These are phyloP conservation scores for Pilaira anomala DNA, from an alignment of 192 early-diverging fungal genomes.

Conservation along the genomic window DNA sequence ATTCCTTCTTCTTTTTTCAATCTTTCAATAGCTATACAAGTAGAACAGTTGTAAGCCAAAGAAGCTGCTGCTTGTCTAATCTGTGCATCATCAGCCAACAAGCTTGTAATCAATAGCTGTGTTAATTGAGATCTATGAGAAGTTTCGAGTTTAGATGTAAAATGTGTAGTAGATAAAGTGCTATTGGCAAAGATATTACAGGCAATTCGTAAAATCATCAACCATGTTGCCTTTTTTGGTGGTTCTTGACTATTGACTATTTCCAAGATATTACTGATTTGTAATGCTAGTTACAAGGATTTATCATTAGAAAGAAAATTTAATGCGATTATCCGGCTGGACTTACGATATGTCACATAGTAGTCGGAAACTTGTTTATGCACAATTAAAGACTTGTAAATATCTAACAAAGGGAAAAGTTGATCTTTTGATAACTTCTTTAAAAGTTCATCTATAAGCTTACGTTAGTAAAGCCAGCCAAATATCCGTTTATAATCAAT, in stretches of 20 bases:
- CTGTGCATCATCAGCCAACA: constrained; percentile 49
- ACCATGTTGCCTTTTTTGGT: constrained; percentile 45
- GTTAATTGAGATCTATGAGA: constrained; percentile 54
- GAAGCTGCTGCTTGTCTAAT: constrained; percentile 64
- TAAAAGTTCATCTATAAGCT: neutral
- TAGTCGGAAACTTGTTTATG: constrained; percentile 38
- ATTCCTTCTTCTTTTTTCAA: constrained; percentile 25
- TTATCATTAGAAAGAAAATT: too few relatives aligned
- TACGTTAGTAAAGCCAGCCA: neutral
- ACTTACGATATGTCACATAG: constrained; percentile 47
- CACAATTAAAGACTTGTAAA: constrained; percentile 56
- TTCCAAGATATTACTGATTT: constrained; percentile 8
- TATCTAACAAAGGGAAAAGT: constrained; percentile 63
- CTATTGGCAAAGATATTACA: constrained; percentile 58
- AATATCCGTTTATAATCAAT: too few relatives aligned
- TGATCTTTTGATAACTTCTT: constrained; percentile 40
- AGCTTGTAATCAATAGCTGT: constrained; percentile 55
- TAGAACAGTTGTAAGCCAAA: constrained; percentile 65
- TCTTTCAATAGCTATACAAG: constrained; percentile 47
- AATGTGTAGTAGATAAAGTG: constrained; percentile 27
- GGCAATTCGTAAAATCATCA: constrained; percentile 64
- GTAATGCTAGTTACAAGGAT: constrained; percentile 1
- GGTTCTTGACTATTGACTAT: constrained; percentile 11
- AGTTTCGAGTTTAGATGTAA: constrained; percentile 36
- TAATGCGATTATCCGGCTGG: neutral